phyloP scores from a whole-genome alignment of 257 asterid species.

The Agastache rugosa region DNA sequence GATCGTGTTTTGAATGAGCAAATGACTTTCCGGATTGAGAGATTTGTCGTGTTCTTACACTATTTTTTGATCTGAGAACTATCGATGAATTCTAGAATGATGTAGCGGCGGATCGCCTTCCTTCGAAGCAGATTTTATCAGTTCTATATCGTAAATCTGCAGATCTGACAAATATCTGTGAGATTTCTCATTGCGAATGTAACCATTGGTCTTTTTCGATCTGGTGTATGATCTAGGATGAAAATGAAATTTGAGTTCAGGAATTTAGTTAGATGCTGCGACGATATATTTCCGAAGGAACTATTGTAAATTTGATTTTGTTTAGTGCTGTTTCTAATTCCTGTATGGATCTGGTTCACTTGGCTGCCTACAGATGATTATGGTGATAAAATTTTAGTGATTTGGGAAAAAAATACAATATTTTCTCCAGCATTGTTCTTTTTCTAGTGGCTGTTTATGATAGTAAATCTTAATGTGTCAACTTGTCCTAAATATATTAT shows the following conservation, averaged over 20 bases:
- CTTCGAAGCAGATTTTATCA: not conserved
- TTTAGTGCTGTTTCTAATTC: not conserved
- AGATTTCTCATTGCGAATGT: not conserved
- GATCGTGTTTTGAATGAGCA: conserved; percentile 20
- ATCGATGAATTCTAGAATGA: not conserved
- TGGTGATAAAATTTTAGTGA: not conserved
- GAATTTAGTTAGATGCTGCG: not conserved
- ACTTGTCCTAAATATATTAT: not conserved
- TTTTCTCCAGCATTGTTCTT: not conserved
- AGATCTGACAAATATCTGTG: conserved; percentile 40
- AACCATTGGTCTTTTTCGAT: not conserved
- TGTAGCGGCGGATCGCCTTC: conserved; percentile 21
- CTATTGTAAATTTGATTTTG: not conserved
- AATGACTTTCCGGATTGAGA: conserved; percentile 12
- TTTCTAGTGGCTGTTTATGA: not conserved
- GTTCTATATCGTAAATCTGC: not conserved
- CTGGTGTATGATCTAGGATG: conserved; percentile 6
- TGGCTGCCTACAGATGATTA: conserved; percentile 1
- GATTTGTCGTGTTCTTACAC: not conserved
- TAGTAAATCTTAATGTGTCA: not conserved
- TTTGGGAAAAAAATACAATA: not conserved
- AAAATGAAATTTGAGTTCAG: not conserved
- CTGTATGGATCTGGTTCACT: not conserved
- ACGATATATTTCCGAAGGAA: not conserved
- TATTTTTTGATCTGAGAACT: not conserved